These are phyloP conservation scores for Fusarium sp. DNA, from an alignment of 2,329 filamentous ascomycete genomes.

Conservation along the genomic window DNA sequence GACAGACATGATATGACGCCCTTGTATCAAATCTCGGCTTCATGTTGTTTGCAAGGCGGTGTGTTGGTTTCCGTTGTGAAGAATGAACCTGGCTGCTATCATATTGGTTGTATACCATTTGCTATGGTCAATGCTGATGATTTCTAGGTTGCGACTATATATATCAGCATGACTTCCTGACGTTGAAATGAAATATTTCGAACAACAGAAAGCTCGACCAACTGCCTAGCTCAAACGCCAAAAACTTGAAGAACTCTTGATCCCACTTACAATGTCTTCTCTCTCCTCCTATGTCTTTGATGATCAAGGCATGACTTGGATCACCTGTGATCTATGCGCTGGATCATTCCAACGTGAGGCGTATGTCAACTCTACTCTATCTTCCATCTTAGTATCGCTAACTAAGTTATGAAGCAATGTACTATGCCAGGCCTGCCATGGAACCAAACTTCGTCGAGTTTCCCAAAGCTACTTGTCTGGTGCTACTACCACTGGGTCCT, in stretches of 20 bases:
- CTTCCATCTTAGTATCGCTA: not conserved
- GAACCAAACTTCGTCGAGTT: conserved; percentile 39
- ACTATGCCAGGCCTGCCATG: conserved; percentile 38
- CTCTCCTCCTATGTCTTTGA: conserved; percentile 36
- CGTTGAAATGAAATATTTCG: not conserved
- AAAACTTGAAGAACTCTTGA: not conserved
- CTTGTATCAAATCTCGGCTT: conserved; percentile 6
- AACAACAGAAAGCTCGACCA: not conserved
- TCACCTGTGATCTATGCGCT: conserved; percentile 40
- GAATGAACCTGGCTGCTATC: conserved; percentile 2
- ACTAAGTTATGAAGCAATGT: not conserved
- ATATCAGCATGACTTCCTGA: conserved; percentile 18
- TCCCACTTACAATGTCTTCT: conserved; percentile 17
- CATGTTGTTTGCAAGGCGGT: conserved; percentile 19
- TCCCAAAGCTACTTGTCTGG: conserved; percentile 38
- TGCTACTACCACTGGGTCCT: conserved; percentile 12
- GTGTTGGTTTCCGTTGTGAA: conserved; percentile 18
- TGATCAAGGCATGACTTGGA: conserved; percentile 41
- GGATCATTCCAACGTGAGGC: conserved; percentile 38
- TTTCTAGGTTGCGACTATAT: conserved; percentile 31
- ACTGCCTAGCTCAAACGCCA: not conserved
- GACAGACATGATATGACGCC: conserved; percentile 14
- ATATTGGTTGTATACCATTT: conserved; percentile 11
- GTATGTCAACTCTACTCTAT: conserved; percentile 11
- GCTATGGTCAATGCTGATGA: not conserved